Evolutionary conservation across 176 grass and related monocot species (phyloP).

Genomic region (Saccharum officinarum): DNA sequence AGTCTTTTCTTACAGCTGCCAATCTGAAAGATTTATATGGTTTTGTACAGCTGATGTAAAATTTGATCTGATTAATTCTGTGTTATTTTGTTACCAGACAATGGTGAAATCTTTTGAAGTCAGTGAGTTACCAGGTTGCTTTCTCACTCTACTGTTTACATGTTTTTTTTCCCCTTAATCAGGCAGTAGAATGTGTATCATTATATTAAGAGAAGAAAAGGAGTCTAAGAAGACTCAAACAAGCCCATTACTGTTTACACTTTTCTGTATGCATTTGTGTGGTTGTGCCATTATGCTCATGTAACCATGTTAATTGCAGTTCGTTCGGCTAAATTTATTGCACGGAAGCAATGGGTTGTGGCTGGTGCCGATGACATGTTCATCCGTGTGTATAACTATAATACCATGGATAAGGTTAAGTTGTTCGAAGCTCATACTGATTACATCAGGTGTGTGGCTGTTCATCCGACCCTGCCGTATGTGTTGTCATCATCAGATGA

Average conservation of each 20-base stretch:
- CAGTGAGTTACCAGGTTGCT: slow-evolving; percentile 72
- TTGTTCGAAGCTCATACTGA: slow-evolving; percentile 83
- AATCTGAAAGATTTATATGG: not conserved
- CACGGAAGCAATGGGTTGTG: slow-evolving; percentile 84
- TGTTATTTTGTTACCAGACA: slow-evolving; percentile 54
- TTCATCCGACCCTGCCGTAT: slow-evolving; percentile 66
- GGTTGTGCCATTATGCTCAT: slow-evolving; percentile 26
- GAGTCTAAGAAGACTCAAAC: not conserved
- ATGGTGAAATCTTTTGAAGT: slow-evolving; percentile 98
- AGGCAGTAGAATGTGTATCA: not conserved
- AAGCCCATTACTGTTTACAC: not conserved
- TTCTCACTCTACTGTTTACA: not conserved
- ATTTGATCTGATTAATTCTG: slow-evolving; percentile 12
- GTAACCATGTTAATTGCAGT: slow-evolving; percentile 47
- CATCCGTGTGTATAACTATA: slow-evolving; percentile 84
- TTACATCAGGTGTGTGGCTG: slow-evolving; percentile 78
- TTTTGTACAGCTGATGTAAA: slow-evolving; percentile 5
- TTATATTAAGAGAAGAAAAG: not conserved
- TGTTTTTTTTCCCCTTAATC: not conserved
- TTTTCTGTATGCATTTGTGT: not conserved
- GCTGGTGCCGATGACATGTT: slow-evolving; percentile 93
- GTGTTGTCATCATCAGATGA: slow-evolving; percentile 75
- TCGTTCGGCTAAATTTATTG: slow-evolving; percentile 82
- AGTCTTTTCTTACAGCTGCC: not conserved
- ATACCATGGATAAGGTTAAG: slow-evolving; percentile 86